A percentile compares a stretch with the other conserved stretches of the same genome.
Evolutionary conservation across 2,329 filamentous ascomycete genomes (phyloP).

Genomic region (Xylaria sp.): DNA sequence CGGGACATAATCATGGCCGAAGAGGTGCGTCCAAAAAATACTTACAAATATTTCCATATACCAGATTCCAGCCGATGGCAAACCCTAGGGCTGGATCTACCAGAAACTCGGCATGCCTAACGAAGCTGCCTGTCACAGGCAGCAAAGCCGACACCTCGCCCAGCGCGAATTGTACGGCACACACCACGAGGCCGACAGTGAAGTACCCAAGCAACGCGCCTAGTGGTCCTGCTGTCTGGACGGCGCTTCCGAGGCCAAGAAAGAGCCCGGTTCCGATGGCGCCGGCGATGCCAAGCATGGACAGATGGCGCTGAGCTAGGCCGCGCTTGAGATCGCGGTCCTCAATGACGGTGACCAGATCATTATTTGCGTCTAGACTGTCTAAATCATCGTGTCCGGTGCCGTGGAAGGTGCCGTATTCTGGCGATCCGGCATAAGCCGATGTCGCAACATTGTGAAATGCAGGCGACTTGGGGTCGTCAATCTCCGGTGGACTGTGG

Average conservation of each 20-base stretch:
- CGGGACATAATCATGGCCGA: too few relatives aligned
- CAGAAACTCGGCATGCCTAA: conserved; percentile 63
- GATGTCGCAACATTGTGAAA: conserved; percentile 13
- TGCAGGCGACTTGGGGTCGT: conserved; percentile 10
- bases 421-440: conserved; percentile 13
- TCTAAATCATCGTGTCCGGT: conserved; percentile 2
- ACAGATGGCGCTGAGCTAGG: conserved; percentile 61
- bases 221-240: conserved; percentile 56
- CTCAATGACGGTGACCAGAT: conserved; percentile 56
- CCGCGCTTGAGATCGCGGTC: conserved; percentile 54
- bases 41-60: conserved; percentile 54
- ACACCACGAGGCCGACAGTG: conserved; percentile 62
- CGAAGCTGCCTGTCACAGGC: conserved; percentile 67
- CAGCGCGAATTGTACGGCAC: conserved; percentile 62
- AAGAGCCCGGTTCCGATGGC: conserved; percentile 67
- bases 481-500: conserved; percentile 7
- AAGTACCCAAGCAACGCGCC: conserved; percentile 58
- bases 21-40: neutral
- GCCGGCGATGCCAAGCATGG: conserved; percentile 67
- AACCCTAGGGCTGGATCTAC: conserved; percentile 66
- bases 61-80: conserved; percentile 59
- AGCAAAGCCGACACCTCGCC: conserved; percentile 66
- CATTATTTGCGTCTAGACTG: conserved; percentile 40
- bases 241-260: conserved; percentile 61
- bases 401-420: conserved; percentile 27